phyloP scores from a whole-genome alignment of 768 basidiomycete genomes.

The Pleurotus djamor region DNA sequence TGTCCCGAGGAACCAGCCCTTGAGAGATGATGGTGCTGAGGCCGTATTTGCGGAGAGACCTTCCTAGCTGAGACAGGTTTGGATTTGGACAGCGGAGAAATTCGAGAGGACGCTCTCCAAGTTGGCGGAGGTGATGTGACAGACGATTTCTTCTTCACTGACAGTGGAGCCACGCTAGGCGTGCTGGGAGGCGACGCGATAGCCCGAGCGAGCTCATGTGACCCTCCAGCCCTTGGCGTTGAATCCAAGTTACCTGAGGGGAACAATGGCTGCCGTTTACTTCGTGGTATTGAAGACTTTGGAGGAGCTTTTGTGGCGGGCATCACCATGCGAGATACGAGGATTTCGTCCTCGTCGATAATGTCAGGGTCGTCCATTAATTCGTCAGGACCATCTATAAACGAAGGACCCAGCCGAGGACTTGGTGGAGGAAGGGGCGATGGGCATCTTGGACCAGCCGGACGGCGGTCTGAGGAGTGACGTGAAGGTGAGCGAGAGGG shows the following conservation, averaged over 20 bases:
- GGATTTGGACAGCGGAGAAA: conserved; percentile 52
- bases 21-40: conserved; percentile 27
- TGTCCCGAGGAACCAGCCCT: conserved; percentile 21
- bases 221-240: conserved; percentile 41
- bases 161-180: conserved; percentile 64
- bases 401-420: conserved; percentile 23
- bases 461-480: conserved; percentile 55
- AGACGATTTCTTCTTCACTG: conserved; percentile 83
- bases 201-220: conserved; percentile 13
- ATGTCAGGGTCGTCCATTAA: conserved; percentile 41
- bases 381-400: conserved; percentile 17
- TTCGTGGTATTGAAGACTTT: conserved; percentile 57
- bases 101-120: conserved; percentile 41
- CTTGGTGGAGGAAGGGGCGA: conserved; percentile 63
- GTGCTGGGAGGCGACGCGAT: conserved; percentile 26
- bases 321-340: conserved; percentile 18
- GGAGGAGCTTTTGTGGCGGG: conserved; percentile 25
- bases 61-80: conserved; percentile 47
- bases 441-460: conserved; percentile 72
- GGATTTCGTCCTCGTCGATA: conserved; percentile 30
- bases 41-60: conserved; percentile 52
- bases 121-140: conserved; percentile 35
- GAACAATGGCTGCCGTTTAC: conserved; percentile 67
- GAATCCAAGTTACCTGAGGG: conserved; percentile 49
- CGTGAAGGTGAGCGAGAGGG: conserved; percentile 43